Evolutionary conservation across 2,329 filamentous ascomycete genomes (phyloP).

Genomic region (Fusarium oligoseptatum): DNA sequence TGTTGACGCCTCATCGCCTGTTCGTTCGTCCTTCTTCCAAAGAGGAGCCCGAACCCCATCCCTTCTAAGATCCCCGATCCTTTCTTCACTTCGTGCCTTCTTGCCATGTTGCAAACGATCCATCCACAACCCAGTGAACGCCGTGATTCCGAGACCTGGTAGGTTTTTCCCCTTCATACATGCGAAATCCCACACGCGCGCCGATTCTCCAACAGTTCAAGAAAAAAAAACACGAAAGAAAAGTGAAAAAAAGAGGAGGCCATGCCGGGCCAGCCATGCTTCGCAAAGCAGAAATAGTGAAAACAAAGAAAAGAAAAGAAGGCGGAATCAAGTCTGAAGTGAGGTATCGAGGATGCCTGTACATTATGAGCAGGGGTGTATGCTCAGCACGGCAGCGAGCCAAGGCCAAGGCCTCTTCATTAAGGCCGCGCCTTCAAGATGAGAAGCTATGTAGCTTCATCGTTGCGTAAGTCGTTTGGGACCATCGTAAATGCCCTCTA

Average conservation of each 20-base stretch:
- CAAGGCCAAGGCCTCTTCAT: background rate
- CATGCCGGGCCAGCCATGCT: slow-evolving; percentile 34
- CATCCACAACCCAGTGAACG: slow-evolving; percentile 28
- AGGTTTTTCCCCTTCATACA: slow-evolving; percentile 17
- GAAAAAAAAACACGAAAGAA: slow-evolving; percentile 12
- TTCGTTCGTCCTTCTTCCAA: slow-evolving; percentile 11
- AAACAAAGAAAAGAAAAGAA: slow-evolving; percentile 28
- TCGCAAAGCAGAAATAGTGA: slow-evolving; percentile 26
- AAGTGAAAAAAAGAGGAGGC: slow-evolving; percentile 24
- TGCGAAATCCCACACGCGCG: slow-evolving; percentile 33
- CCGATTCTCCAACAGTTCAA: slow-evolving; percentile 41
- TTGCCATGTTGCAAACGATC: slow-evolving; percentile 10
- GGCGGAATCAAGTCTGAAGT: slow-evolving; percentile 3
- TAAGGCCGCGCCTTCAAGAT: background rate
- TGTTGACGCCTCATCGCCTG: slow-evolving; percentile 13
- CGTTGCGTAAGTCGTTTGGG: background rate
- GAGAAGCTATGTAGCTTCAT: background rate
- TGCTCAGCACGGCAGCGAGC: background rate
- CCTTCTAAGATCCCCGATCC: slow-evolving; percentile 7
- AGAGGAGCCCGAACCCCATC: background rate
- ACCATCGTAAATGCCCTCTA: slow-evolving; percentile 26
- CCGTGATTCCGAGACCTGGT: slow-evolving; percentile 23
- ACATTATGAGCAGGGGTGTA: background rate
- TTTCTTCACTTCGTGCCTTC: slow-evolving; percentile 24
- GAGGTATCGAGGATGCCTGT: slow-evolving; percentile 1